Evolutionary conservation across 2,329 filamentous ascomycete genomes (phyloP), one percentile per base, ranked within the genome.

Genomic region (Ramichloridium luteum): DNA sequence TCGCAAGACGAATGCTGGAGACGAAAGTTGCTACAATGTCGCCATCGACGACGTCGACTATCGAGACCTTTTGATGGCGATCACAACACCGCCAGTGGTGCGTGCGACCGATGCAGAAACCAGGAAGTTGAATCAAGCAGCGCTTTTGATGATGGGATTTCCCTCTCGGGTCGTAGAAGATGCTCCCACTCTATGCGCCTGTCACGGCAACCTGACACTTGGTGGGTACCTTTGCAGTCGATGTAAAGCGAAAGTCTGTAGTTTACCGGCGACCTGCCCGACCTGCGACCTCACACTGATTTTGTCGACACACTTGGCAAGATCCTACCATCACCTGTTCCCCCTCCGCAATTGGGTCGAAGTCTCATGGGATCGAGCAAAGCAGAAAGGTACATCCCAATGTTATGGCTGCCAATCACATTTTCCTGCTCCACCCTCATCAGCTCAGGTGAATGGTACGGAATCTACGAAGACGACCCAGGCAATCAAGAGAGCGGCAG

Each of bases 101-200:
- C 74, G 81, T n/a, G 39, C 45, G 2, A 51, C 49, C 11, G 50
- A 53, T 31, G 44, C 46, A 6, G 54, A 46, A 37, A 44, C 39
- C 20, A 51, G 44, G 32, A 56, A 38, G 31, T 46, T 42, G 44
- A 59, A 69, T 48, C 55, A 65, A 49, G 58, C 53, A 34, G 67
- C 70, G 2, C 64, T 98, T 25, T 71, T 98, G 15, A 92, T 93
- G 81, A 98, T 98, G 88, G 90, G 90, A 4, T 98, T 98, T 50
- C 90, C 90, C 0, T 92, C 83, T 4, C 73, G 86, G 22, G 80
- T 80, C 2, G 73, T 90, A 4, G 81, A 83, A 32, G 67, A 74
- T 14, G 64, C 67, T 28, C 70, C 76, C 4, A 85, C 79, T 37
- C 74, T 90, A 39, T 98, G 90, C 55, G 85, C 86, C 4, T 98